Evolutionary conservation across 2,329 filamentous ascomycete genomes (phyloP).

Genomic region (Sporothrix mexicana): DNA sequence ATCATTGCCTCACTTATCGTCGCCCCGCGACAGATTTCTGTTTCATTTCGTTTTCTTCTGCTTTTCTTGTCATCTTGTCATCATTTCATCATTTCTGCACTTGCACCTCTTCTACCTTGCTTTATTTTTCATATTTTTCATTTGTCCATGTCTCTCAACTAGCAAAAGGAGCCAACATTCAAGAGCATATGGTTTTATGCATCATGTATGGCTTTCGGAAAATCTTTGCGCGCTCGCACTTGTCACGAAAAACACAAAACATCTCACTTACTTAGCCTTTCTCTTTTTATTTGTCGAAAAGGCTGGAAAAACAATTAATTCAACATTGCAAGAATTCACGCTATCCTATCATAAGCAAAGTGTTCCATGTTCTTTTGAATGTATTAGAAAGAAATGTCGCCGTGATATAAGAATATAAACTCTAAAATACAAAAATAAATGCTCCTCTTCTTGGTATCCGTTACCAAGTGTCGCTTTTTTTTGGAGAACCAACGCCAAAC

Average conservation of each 20-base stretch:
- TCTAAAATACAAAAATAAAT: slow-evolving; percentile 14
- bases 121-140: background rate
- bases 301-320: slow-evolving; percentile 20
- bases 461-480: background rate
- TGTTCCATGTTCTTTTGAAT: background rate
- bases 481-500: background rate
- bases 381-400: background rate
- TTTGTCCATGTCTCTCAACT: slow-evolving; percentile 28
- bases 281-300: background rate
- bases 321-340: slow-evolving; percentile 21
- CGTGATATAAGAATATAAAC: slow-evolving; percentile 3
- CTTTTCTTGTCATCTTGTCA: slow-evolving; percentile 8
- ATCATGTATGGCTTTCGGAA: slow-evolving; percentile 33
- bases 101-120: background rate
- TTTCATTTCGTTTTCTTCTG: background rate
- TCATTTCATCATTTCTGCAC: slow-evolving; percentile 13
- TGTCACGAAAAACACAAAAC: background rate
- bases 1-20: background rate
- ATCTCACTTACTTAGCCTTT: background rate
- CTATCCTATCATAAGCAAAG: background rate
- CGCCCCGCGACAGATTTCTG: background rate
- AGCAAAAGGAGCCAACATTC: slow-evolving; percentile 26
- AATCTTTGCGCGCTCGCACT: slow-evolving; percentile 1
- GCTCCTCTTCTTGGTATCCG: background rate
- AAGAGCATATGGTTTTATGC: slow-evolving; percentile 31